Evolutionary conservation across 331 rosid species (phyloP).

Genomic region (Erythrophleum ivorense): DNA sequence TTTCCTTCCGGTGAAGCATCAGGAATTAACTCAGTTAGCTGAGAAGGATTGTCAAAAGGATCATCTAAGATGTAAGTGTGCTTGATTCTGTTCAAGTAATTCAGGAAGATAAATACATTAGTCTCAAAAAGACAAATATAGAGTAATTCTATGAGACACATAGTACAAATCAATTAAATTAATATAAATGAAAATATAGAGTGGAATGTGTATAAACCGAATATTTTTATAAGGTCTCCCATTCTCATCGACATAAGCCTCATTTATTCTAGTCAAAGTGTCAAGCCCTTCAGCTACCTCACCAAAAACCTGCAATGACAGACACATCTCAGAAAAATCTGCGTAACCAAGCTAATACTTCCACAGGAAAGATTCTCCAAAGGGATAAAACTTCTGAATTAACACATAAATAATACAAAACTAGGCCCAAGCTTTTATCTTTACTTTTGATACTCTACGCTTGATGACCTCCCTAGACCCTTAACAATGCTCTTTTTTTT

Average conservation of each 20-base stretch:
- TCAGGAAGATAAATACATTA: conserved; percentile 36
- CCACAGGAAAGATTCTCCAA: neutral
- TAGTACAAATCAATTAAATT: neutral
- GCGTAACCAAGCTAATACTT: conserved; percentile 8
- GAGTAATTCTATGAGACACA: conserved; percentile 4
- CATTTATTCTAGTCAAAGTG: conserved; percentile 89
- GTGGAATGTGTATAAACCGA: conserved; percentile 53
- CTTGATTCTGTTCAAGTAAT: conserved; percentile 72
- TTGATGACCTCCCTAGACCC: conserved; percentile 6
- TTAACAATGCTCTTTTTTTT: neutral
- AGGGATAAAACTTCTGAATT: neutral
- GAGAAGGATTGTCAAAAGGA: conserved; percentile 94
- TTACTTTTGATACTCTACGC: neutral
- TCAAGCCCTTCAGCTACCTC: conserved; percentile 96
- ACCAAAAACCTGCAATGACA: conserved; percentile 76
- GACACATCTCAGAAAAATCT: conserved; percentile 4
- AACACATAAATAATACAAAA: conserved; percentile 4
- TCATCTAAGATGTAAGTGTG: conserved; percentile 92
- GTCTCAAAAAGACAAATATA: conserved; percentile 11
- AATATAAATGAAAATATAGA: conserved; percentile 11
- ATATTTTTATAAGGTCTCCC: conserved; percentile 88
- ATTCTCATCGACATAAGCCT: conserved; percentile 86
- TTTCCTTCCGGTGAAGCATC: conserved; percentile 91
- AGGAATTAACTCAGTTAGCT: conserved; percentile 75
- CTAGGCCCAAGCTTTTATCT: neutral